Evolutionary conservation across 495 filamentous ascomycete species (phyloP).

Genomic region (Staphylotrichum longicolle): DNA sequence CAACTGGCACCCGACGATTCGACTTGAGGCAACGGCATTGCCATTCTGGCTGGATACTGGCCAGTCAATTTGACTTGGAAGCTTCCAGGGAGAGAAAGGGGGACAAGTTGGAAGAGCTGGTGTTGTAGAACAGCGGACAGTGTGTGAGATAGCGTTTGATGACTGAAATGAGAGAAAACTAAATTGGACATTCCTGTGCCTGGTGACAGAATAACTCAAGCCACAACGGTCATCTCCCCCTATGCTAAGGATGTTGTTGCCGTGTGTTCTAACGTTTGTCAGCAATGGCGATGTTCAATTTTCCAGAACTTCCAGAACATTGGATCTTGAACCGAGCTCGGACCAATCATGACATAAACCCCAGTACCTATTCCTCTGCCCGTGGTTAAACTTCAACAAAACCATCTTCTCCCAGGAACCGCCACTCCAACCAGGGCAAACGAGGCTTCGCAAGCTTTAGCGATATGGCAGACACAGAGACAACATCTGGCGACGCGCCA

Average conservation of each 20-base stretch:
- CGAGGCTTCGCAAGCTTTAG: neutral
- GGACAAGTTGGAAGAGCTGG: neutral
- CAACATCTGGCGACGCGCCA: constrained; percentile 25
- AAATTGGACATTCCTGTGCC: constrained; percentile 20
- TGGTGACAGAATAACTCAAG: too few relatives aligned
- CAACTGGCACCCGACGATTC: neutral
- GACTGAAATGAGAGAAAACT: constrained; percentile 27
- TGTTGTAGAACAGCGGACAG: neutral
- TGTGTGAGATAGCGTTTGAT: constrained; percentile 17
- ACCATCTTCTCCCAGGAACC: neutral
- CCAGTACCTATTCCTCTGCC: too few relatives aligned
- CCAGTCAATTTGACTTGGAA: neutral
- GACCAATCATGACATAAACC: too few relatives aligned
- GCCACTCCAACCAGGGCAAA: neutral
- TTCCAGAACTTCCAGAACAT: too few relatives aligned
- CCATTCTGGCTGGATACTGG: neutral
- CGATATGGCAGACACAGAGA: constrained; percentile 26
- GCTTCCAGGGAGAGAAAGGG: neutral
- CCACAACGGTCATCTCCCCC: too few relatives aligned
- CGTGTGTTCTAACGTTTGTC: too few relatives aligned
- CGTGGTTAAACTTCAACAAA: neutral
- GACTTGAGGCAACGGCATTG: neutral
- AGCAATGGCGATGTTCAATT: too few relatives aligned
- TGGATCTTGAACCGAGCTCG: too few relatives aligned
- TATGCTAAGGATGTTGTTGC: too few relatives aligned